Conservation (phyloP, 257 asterid species). For the Fraxinus excelsior region DNA sequence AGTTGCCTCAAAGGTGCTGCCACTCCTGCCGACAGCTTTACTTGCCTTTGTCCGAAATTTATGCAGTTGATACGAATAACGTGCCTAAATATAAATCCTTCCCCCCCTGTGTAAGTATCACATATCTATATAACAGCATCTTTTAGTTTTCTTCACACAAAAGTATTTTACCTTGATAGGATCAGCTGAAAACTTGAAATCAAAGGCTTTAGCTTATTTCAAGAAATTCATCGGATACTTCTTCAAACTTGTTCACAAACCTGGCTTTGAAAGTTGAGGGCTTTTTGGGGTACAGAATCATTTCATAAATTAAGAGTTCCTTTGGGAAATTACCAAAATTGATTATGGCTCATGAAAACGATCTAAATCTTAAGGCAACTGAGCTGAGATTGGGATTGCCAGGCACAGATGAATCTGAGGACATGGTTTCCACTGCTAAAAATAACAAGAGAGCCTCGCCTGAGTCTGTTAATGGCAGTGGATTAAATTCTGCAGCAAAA, state of each 20-base stretch:
- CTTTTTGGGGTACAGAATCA: background rate
- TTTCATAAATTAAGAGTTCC: constrained; percentile 1
- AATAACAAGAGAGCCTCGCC: constrained; percentile 54
- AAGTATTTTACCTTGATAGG: background rate
- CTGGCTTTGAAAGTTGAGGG: background rate
- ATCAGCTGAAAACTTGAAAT: background rate
- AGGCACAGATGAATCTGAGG: constrained; percentile 41
- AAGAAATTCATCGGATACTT: background rate
- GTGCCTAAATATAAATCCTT: background rate
- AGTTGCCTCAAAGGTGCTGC: constrained; percentile 40
- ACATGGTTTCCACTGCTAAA: constrained; percentile 17
- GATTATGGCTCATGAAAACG: constrained; percentile 30
- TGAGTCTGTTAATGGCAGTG: constrained; percentile 37
- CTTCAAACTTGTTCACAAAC: background rate
- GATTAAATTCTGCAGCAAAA: constrained; percentile 30
- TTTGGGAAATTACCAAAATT: background rate
- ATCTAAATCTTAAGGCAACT: constrained; percentile 52
- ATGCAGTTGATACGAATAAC: constrained; percentile 28
- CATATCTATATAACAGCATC: background rate
- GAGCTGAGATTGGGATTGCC: constrained; percentile 66
- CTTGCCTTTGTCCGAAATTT: constrained; percentile 43
- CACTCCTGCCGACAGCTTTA: constrained; percentile 43
- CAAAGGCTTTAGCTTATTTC: constrained; percentile 1
- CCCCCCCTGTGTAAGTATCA: background rate
- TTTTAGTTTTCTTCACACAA: background rate